These are phyloP conservation scores for Cystodermella granulosa DNA, from an alignment of 1,284 basidiomycete genomes.

Conservation along the genomic window DNA sequence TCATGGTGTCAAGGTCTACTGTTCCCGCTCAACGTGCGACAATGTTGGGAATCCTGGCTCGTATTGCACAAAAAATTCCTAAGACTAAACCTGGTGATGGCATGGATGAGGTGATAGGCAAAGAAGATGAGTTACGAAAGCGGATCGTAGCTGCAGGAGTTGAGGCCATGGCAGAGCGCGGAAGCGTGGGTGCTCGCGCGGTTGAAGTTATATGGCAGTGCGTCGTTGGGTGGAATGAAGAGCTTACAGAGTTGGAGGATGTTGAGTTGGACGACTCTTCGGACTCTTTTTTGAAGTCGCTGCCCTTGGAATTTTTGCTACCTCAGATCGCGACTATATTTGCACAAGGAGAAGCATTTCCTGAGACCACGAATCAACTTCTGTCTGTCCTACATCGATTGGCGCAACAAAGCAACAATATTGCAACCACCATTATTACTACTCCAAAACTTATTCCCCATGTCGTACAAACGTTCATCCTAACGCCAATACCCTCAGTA, in stretches of 20 bases:
- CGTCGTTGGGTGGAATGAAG: conserved; percentile 56
- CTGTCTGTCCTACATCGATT: conserved; percentile 61
- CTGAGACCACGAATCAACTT: conserved; percentile 52
- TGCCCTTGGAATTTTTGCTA: conserved; percentile 55
- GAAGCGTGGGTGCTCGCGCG: conserved; percentile 60
- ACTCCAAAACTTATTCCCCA: conserved; percentile 54
- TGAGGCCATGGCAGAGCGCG: conserved; percentile 61
- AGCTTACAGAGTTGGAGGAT: conserved; percentile 41
- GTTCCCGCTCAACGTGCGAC: conserved; percentile 79
- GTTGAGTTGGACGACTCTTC: conserved; percentile 44
- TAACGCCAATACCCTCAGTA: conserved; percentile 45
- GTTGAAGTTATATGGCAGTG: conserved; percentile 69
- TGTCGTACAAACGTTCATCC: conserved; percentile 54
- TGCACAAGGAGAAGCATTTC: conserved; percentile 42
- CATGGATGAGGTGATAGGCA: conserved; percentile 43
- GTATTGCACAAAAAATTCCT: conserved; percentile 49
- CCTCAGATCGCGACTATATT: conserved; percentile 43
- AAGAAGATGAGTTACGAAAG: conserved; percentile 46
- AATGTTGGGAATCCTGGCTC: conserved; percentile 72
- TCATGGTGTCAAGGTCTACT: conserved; percentile 75
- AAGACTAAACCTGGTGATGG: conserved; percentile 26
- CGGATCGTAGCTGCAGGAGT: conserved; percentile 62
- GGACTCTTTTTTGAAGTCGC: conserved; percentile 38
- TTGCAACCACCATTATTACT: conserved; percentile 52
- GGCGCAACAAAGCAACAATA: conserved; percentile 51